phyloP scores from a whole-genome alignment of 139 green algal genomes.

The Microglena sp. region DNA sequence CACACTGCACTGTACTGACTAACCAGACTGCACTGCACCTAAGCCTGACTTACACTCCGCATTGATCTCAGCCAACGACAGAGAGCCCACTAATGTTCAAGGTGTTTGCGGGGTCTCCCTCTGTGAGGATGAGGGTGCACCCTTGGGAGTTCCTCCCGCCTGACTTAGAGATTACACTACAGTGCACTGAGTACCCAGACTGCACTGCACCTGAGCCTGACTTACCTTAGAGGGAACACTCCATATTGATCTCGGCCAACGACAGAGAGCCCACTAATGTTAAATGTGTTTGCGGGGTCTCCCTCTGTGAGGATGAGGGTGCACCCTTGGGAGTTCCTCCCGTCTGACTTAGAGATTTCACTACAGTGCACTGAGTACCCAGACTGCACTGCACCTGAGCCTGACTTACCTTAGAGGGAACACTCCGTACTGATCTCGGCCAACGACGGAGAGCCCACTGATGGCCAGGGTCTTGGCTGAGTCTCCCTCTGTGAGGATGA shows the following conservation, averaged over 20 bases:
- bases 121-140: too few relatives aligned
- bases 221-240: constrained; percentile 92
- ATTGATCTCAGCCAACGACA: too few relatives aligned
- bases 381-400: background rate
- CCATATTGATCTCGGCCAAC: constrained; percentile 92
- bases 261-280: constrained; percentile 85
- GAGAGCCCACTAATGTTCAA: too few relatives aligned
- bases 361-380: too few relatives aligned
- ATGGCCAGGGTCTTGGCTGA: constrained; percentile 94
- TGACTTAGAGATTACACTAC: too few relatives aligned
- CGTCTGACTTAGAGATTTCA: constrained; percentile 88
- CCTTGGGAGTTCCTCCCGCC: too few relatives aligned
- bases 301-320: constrained; percentile 99
- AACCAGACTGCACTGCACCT: too few relatives aligned
- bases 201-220: background rate
- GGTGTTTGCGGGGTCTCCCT: too few relatives aligned
- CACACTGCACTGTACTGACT: too few relatives aligned
- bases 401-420: constrained; percentile 83
- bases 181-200: too few relatives aligned
- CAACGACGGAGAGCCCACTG: constrained; percentile 86
- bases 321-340: constrained; percentile 73
- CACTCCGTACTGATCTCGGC: constrained; percentile 90
- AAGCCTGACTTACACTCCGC: too few relatives aligned
- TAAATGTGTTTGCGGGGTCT: constrained; percentile 94
- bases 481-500: constrained; percentile 99